Evolutionary conservation across 2,329 filamentous ascomycete species (phyloP).

Genomic region (Pseudocercospora fijiensis): DNA sequence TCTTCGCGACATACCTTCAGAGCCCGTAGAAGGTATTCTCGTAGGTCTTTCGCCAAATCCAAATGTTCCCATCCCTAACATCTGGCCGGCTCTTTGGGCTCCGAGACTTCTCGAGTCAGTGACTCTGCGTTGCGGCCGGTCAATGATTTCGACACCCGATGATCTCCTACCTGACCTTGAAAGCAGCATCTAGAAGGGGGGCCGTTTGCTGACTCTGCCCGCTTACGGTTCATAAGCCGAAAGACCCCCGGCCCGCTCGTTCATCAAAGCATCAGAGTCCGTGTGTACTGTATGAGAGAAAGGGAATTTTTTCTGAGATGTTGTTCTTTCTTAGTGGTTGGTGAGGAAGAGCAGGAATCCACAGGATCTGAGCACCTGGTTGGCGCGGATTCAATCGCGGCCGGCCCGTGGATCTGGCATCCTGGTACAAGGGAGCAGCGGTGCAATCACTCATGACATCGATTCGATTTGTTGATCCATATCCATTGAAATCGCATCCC

Average conservation of each 20-base stretch:
- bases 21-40: not conserved
- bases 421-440: too few relatives aligned
- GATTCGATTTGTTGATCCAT: too few relatives aligned
- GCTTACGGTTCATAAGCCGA: not conserved
- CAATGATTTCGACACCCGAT: not conserved
- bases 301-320: too few relatives aligned
- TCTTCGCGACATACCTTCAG: too few relatives aligned
- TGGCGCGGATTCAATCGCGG: too few relatives aligned
- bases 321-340: too few relatives aligned
- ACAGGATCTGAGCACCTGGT: too few relatives aligned
- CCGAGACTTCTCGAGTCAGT: not conserved
- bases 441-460: too few relatives aligned
- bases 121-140: not conserved
- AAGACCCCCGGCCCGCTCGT: not conserved
- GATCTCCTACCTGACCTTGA: not conserved
- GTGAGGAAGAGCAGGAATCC: too few relatives aligned
- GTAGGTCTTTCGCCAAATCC: not conserved
- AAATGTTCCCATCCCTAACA: not conserved
- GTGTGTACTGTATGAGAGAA: not conserved
- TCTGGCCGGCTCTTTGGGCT: not conserved
- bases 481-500: not conserved
- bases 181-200: not conserved
- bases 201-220: not conserved
- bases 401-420: too few relatives aligned
- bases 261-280: not conserved